A percentile compares a stretch with the other conserved stretches of the same genome.
Conservation (phyloP, 148 eudicot species). For the Nyssa sinensis region DNA sequence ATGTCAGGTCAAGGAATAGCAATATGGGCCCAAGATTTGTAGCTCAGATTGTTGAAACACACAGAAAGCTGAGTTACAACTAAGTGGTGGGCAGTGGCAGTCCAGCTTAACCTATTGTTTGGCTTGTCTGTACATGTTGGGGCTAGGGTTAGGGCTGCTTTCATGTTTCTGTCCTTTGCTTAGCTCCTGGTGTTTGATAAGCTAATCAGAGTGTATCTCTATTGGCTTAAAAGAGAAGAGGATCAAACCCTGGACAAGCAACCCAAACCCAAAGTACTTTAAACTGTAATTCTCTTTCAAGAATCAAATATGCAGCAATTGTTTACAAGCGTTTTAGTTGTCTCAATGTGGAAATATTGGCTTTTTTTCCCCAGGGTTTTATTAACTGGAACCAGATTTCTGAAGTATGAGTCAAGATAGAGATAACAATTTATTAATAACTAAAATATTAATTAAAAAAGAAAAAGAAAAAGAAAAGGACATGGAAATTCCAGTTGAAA, state of each 20-base stretch:
- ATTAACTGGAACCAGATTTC: not conserved
- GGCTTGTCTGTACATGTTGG: not conserved
- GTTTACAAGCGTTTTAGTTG: no score
- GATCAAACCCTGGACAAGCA: not conserved
- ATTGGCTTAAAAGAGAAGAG: no score
- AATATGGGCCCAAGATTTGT: not conserved
- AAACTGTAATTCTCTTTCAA: not conserved
- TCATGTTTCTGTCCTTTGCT: not conserved
- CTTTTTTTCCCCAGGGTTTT: not conserved
- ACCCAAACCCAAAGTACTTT: no score
- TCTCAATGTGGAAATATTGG: not conserved
- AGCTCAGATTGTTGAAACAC: no score
- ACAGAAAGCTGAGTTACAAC: not conserved
- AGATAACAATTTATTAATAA: no score
- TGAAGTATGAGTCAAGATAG: not conserved
- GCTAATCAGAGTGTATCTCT: slow-evolving; percentile 21
- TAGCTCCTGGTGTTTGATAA: slow-evolving; percentile 14
- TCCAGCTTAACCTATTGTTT: slow-evolving; percentile 22
- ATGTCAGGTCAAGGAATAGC: no score
- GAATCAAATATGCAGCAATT: no score
- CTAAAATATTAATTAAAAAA: no score
- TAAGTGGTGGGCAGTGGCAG: slow-evolving; percentile 2
- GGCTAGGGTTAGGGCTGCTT: slow-evolving; percentile 10
- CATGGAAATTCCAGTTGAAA: no score
- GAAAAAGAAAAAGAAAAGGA: no score